Base-by-base conservation (phyloP, 73 alveolate species). In the Paraurostyla sp. region DNA sequence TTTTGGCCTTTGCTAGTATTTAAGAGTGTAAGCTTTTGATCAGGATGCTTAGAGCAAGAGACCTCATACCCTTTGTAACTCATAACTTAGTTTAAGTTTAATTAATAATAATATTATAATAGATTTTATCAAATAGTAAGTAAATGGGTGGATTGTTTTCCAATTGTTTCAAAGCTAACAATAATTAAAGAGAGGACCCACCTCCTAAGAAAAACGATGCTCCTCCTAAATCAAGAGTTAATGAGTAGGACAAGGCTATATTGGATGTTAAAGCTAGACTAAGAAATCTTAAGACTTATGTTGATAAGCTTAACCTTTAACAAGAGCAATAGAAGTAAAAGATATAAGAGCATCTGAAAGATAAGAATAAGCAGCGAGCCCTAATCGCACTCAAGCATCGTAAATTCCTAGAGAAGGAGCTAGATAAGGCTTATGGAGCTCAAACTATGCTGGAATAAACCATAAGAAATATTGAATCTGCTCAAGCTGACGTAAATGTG, bases 311-410 rank as follows among this genome's bases (percentile, higher is more conserved):
- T 9, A 63, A 51, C 20, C 29, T 50, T 35, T 35, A 78, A 54
- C 22, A 22, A 32, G 18, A 11, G 6, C 68, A 78, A 60, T 43
- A 78, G 42, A 22, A 78, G 32, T 54, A 49, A 6, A 78, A 78
- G 35, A 52, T 54, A 4, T n/a, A 54, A 54, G 89, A 49, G 22
- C 60, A n/a, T 32, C 16, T 49, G 30, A 78, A 78, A 27, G 78
- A 40, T 1, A 54, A 54, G 30, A 16, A 52, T 2, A 81, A 81
- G 60, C 29, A 58, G 18, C 51, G 91, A 23, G 91, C 91, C 2
- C 4, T 81, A 27, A 81, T 81, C 33, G 91, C 91, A 23, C 69
- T 81, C 20, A 81, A 81, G 35, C 91, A 81, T 42, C 18, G 41
- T 49, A 81, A 81, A 57, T 81, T 81, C 82, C 33, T 81, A 52